Evolutionary conservation across 2,329 filamentous ascomycete species (phyloP), one percentile per base, ranked within the genome.

Genomic region (Exutisphaerella laricina): DNA sequence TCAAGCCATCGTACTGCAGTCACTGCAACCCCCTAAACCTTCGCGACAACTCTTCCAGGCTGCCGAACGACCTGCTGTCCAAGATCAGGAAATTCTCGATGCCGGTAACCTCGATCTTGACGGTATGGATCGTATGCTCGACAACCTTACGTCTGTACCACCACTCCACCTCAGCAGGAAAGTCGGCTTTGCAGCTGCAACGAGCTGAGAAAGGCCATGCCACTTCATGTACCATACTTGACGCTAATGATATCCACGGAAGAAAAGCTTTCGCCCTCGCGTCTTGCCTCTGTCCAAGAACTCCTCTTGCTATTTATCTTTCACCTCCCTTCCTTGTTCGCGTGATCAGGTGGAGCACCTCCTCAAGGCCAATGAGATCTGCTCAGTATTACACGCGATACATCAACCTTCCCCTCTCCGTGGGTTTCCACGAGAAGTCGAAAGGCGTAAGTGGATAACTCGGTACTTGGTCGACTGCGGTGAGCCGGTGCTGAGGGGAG

Each of bases 351-450:
- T 73, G 69, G 71, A 73, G 71, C 69, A 67, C 65, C 66, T 67
- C 55, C 69, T 71, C 67, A 64, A 71, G 68, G 62, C 57, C 60
- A 65, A 70, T 71, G 70, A 70, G 70, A 70, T 64, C 57, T 68
- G 70, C 70, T 73, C 71, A 72, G 71, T 74, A 74, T 71, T 66
- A 65, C 67, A 66, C 66, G 70, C 70, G 70, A 66, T 57, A 74
- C 25, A 72, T 63, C 56, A 64, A 72, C 31, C n/a, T 26, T 14
- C 23, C 12, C 34, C 44, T 31, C 37, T 21, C 16, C n/a, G n/a
- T n/a, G n/a, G n/a, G n/a, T n/a, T 35, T 44, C 30, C 40, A 47
- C 32, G 35, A 45, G 23, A 48, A 50, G 39, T 38, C 38, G 13
- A 21, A 30, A 22, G 39, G 39, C 33, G 40, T 40, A 48, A 39